phyloP scores from a whole-genome alignment of 2,329 filamentous ascomycete genomes.

The Huntiella moniliformis region DNA sequence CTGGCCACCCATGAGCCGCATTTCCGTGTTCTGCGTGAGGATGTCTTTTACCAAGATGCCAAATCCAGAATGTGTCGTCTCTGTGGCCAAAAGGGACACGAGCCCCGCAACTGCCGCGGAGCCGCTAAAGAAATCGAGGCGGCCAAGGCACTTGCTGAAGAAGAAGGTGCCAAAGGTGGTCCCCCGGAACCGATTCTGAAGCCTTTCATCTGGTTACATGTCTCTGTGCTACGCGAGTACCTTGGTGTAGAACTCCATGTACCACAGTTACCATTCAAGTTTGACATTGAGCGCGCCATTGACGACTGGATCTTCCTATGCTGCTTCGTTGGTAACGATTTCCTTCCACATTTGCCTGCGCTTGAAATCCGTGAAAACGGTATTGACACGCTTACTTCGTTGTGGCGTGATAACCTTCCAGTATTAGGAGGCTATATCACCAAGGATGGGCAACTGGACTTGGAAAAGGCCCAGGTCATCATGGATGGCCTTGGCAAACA shows the following conservation, averaged over 20 bases:
- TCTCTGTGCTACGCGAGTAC: conserved; percentile 81
- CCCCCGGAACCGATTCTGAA: conserved; percentile 36
- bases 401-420: conserved; percentile 87
- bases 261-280: conserved; percentile 64
- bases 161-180: conserved; percentile 19
- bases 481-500: conserved; percentile 75
- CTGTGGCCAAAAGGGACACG: conserved; percentile 84
- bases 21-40: conserved; percentile 88
- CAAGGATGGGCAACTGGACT: conserved; percentile 80
- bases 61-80: conserved; percentile 68
- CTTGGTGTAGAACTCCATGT: conserved; percentile 76
- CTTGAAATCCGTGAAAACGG: conserved; percentile 93
- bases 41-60: conserved; percentile 82
- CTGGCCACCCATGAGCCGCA: conserved; percentile 93
- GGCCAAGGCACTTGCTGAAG: conserved; percentile 10
- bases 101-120: conserved; percentile 68
- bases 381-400: conserved; percentile 88
- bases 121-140: conserved; percentile 54
- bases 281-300: conserved; percentile 81
- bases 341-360: conserved; percentile 90
- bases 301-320: conserved; percentile 99
- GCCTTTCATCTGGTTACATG: conserved; percentile 96
- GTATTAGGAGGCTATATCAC: conserved; percentile 91
- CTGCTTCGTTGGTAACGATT: conserved; percentile 97
- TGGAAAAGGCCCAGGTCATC: conserved; percentile 73